Evolutionary conservation across 805 yeast genomes (phyloP).

Genomic region (Cyberlindnera sargentensis): DNA sequence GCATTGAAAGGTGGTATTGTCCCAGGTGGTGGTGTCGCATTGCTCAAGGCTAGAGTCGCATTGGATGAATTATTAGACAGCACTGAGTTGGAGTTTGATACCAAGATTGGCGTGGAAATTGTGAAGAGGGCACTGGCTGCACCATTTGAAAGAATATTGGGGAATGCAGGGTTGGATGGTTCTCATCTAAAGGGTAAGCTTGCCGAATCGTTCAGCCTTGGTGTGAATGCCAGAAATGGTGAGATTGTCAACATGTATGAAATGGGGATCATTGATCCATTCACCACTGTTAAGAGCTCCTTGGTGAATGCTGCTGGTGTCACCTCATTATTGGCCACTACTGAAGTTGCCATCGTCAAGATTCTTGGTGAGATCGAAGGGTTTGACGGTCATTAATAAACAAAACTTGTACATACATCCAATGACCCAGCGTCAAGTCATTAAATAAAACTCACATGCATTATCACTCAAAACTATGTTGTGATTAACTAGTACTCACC

Average conservation of each 20-base stretch:
- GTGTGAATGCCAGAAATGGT: conserved; percentile 90
- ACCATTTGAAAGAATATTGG: conserved; percentile 93
- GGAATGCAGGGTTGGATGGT: conserved; percentile 96
- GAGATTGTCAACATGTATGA: conserved; percentile 94
- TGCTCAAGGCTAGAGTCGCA: conserved; percentile 80
- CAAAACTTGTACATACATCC: neutral
- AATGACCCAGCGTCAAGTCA: neutral
- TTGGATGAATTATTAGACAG: conserved; percentile 47
- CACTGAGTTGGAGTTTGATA: conserved; percentile 61
- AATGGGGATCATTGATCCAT: conserved; percentile 97
- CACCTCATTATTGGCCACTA: conserved; percentile 93
- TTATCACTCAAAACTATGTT: too few species aligned
- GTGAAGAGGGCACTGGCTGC: conserved; percentile 87
- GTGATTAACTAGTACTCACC: conserved; percentile 4
- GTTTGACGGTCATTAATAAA: conserved; percentile 8
- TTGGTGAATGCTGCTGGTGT: conserved; percentile 96
- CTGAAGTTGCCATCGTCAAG: conserved; percentile 96
- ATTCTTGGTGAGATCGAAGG: conserved; percentile 42
- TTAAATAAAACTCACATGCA: neutral
- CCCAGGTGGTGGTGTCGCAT: conserved; percentile 99
- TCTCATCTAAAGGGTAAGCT: conserved; percentile 46
- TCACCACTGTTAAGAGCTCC: conserved; percentile 95
- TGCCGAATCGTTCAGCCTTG: conserved; percentile 64
- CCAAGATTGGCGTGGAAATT: conserved; percentile 90
- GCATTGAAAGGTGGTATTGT: conserved; percentile 98